phyloP scores from a whole-genome alignment of 495 filamentous ascomycete species.

The Bacidia gigantensis region DNA sequence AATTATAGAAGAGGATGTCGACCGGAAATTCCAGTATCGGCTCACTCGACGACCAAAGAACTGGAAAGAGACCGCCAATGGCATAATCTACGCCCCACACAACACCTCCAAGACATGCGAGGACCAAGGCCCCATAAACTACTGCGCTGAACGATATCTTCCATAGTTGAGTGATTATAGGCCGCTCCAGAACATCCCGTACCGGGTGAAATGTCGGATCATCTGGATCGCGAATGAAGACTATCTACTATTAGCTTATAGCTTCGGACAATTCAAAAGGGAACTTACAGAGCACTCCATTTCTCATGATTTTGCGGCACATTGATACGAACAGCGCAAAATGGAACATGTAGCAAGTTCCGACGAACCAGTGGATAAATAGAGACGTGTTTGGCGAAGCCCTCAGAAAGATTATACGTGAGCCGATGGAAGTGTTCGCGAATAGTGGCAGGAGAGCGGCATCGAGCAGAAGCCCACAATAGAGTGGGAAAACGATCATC shows the following conservation, averaged over 20 bases:
- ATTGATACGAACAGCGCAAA: slow-evolving; percentile 98
- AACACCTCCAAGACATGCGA: slow-evolving; percentile 85
- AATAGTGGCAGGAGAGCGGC: slow-evolving; percentile 82
- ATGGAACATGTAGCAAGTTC: slow-evolving; percentile 99
- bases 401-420: slow-evolving; percentile 60
- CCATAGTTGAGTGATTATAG: slow-evolving; percentile 78
- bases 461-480: slow-evolving; percentile 86
- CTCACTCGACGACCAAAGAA: slow-evolving; percentile 82
- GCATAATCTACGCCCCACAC: slow-evolving; percentile 74
- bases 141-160: slow-evolving; percentile 95
- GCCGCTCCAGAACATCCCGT: slow-evolving; percentile 89
- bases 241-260: slow-evolving; percentile 29
- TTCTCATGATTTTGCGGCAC: slow-evolving; percentile 95
- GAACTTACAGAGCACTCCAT: slow-evolving; percentile 73
- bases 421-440: slow-evolving; percentile 56
- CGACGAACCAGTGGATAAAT: slow-evolving; percentile 98
- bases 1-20: slow-evolving; percentile 92
- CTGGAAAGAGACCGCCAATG: slow-evolving; percentile 61
- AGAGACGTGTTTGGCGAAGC: slow-evolving; percentile 70
- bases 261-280: background rate
- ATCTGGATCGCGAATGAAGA: slow-evolving; percentile 97
- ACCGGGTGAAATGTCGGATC: slow-evolving; percentile 98
- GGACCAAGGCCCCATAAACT: slow-evolving; percentile 86
- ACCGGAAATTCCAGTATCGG: slow-evolving; percentile 89
- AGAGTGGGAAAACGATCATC: slow-evolving; percentile 94